Evolutionary conservation across 2,329 filamentous ascomycete genomes (phyloP), one percentile per base, ranked within the genome.

Genomic region (Pestalotiopsis sp.): DNA sequence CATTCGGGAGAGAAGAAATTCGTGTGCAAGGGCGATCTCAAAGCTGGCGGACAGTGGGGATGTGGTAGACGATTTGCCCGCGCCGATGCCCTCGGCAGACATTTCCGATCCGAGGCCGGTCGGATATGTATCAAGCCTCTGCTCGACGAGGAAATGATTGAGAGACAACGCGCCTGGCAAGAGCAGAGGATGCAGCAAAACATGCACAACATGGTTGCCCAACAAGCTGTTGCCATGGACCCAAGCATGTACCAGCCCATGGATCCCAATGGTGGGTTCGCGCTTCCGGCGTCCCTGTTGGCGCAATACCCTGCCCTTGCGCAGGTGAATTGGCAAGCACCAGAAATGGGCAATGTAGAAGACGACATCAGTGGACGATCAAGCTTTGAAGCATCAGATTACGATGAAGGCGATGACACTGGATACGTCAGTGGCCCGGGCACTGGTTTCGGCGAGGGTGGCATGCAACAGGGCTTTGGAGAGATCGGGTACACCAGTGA

Each of bases 1-100:
- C 96, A 99, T 77, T 97, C 93, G 0, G 96, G 96, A 57, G 96
- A 99, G 83, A 99, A 98, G 88, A 98, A 97, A 78, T 99, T 98
- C 78, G 93, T 98, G 7, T 99, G 96, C 82, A 94, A 94, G 73
- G 96, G 96, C 66, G 93, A 95, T 69, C 89, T 99, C 64, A 95
- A 95, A 73, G 90, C 90, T 2, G 91, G 91, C 61, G 91, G 91
- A 4, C 90, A 92, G 72, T 99, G 96, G 96, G 96, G 96, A 23
- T 99, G 96, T 74, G 94, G 94, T 3, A 89, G 96, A 70, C 89
- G 95, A 11, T 99, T 99, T 79, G 96, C 96, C 17, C 93, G 96
- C 74, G 96, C 96, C 4, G 96, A 99, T 83, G 96, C 96, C 4
- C 86, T 99, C 2, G 96, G 96, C 2, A 89, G 95, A 12, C 96